A percentile compares a stretch with the other conserved stretches of the same genome.
phyloP scores from a whole-genome alignment of 2,329 filamentous ascomycete species.

The Xylariaceae sp. region DNA sequence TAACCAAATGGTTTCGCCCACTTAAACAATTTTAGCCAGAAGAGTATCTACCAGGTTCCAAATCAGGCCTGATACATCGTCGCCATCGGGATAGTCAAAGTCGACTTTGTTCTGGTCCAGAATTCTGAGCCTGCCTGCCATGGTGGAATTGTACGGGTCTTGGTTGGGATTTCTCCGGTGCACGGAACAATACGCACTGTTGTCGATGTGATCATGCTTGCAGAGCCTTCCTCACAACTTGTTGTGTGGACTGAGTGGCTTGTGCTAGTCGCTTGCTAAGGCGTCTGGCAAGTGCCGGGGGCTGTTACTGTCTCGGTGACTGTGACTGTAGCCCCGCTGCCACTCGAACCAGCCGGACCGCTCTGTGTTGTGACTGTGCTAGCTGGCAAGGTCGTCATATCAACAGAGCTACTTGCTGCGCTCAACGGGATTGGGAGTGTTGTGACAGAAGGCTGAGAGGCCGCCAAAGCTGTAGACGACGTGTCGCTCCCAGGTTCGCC shows the following conservation, averaged over 20 bases:
- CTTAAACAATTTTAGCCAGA: constrained; percentile 12
- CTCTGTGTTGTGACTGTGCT: constrained; percentile 6
- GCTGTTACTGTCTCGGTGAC: constrained; percentile 29
- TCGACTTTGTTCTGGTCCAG: too few relatives aligned
- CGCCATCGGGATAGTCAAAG: too few relatives aligned
- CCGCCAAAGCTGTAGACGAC: constrained; percentile 8
- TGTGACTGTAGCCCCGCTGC: constrained; percentile 22
- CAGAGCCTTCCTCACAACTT: constrained; percentile 9
- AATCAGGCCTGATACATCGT: too few relatives aligned
- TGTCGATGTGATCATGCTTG: constrained; percentile 7
- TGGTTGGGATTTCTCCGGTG: too few relatives aligned
- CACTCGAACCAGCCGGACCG: constrained; percentile 4
- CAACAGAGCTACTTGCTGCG: too few relatives aligned
- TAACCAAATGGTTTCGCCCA: neutral
- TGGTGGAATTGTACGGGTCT: too few relatives aligned
- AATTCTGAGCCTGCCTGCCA: too few relatives aligned
- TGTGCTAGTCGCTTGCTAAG: constrained; percentile 19
- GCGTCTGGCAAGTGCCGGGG: constrained; percentile 22
- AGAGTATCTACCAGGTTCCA: too few relatives aligned
- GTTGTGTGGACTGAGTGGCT: too few relatives aligned
- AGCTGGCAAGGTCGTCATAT: too few relatives aligned
- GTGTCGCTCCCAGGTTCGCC: constrained; percentile 20
- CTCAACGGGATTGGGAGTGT: constrained; percentile 17
- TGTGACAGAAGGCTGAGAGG: constrained; percentile 8
- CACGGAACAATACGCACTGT: too few relatives aligned